Evolutionary conservation across 1,284 basidiomycete species (phyloP), one percentile per base, ranked within the genome.

Genomic region (Hypsizygus ulmarius): DNA sequence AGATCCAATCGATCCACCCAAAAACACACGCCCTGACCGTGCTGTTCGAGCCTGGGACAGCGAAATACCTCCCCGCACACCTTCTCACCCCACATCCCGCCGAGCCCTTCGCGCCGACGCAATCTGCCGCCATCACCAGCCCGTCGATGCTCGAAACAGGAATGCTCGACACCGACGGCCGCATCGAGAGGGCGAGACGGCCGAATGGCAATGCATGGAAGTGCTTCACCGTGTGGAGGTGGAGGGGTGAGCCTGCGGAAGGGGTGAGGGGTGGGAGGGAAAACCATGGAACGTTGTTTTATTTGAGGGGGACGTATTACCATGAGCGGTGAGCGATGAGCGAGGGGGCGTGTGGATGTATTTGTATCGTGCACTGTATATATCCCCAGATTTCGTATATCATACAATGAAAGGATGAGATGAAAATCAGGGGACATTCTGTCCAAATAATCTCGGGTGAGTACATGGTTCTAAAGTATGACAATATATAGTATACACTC

Each of bases 121-220:
- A 69, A 12, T 62, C 62, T 11, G 66, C 74, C 54, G 66, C 63
- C 1, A 66, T 75, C 40, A 65, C 69, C 1, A 71, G 67, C 37
- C 75, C 78, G 0, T 59, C 66, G 1, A 73, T 73, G 57, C 69
- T 82, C 10, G 80, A 81, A 59, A 73, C 65, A 1, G 72, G 62
- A 0, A 54, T 80, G 5, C 63, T 82, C 5, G 79, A 81, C 43
- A 60, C 71, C 0, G 77, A 81, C 47, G 75, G 72, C 0, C 68
- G 75, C 2, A 63, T 80, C 1, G 70, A 65, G 18, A 67, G 56
- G 55, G 52, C 56, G 30, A 69, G 60, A 51, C 54, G 69, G 33
- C 68, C 73, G 3, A 68, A 72, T 51, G 72, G 73, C 3, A 77
- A 77, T 54, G 75, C 77, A 2, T 81, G 78, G 77, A 81, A 81